A percentile compares a stretch with the other conserved stretches of the same genome.
Conservation (phyloP, 2,329 filamentous ascomycete genomes). For the Metarhizium brunneum region DNA sequence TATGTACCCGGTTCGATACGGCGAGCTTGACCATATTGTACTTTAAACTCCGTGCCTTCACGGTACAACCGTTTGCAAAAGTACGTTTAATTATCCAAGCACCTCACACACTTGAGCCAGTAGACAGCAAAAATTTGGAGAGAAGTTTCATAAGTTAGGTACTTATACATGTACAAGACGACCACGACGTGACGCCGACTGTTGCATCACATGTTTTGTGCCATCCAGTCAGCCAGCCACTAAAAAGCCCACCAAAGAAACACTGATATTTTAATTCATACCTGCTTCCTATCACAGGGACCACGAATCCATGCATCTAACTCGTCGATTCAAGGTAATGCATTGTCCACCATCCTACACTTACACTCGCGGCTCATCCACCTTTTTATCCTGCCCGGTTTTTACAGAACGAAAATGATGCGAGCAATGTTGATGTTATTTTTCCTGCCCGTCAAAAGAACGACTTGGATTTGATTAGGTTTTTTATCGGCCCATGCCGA, state of each 20-base stretch:
- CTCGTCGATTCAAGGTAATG: background rate
- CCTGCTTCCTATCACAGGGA: background rate
- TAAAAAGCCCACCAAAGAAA: background rate
- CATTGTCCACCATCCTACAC: background rate
- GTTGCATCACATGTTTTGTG: background rate
- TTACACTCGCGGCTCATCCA: background rate
- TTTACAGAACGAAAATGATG: background rate
- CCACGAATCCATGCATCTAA: background rate
- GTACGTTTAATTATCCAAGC: background rate
- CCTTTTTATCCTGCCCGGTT: background rate
- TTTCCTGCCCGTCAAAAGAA: background rate
- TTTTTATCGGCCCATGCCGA: conserved; percentile 27
- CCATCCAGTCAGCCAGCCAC: background rate
- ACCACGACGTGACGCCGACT: background rate
- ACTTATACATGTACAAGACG: conserved; percentile 9
- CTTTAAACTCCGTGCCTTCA: no score
- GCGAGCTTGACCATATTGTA: no score
- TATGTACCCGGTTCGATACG: background rate
- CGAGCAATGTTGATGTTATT: background rate
- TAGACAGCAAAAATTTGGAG: background rate
- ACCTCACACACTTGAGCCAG: background rate
- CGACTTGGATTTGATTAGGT: background rate
- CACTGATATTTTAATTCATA: background rate
- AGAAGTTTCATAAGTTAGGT: conserved; percentile 8
- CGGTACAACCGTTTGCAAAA: background rate